Base-by-base conservation (phyloP, 495 filamentous ascomycete genomes). In the Penicillium angulare region DNA sequence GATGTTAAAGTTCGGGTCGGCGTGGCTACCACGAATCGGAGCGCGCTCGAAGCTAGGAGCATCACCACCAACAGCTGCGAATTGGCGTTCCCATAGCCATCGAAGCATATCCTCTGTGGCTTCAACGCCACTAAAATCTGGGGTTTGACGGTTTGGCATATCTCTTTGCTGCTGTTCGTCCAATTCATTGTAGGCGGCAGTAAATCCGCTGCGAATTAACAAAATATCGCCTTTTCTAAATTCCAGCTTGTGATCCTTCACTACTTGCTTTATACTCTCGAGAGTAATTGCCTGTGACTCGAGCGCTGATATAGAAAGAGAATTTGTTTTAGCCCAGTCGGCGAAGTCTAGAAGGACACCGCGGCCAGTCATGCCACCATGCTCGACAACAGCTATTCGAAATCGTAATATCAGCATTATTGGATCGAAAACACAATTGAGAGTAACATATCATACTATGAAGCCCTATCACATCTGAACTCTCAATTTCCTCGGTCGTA, bases 401-500 rank as follows among this genome's bases (percentile, higher is more conserved):
- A 43, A 56, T 29, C 21, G n/a, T n/a, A n/a, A 15, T 13, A 21
- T n/a, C 17, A 41, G n/a, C 20, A 16, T 24, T 21, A 33, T 20
- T 49, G 26, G 45, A 26, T 40, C 8, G 9, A n/a, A 29, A 9
- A 32, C 7, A 0, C 6, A 18, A 15, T 31, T 32, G 7, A 13
- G 23, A 16, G 13, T 21, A 24, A 31, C 16, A 21, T 15, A 17
- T 26, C 60, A 23, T 61, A 82, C 79, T 72, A 26, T 69, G 61
- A 38, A 66, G 47, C 7, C 66, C 65, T 22, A 66, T 63, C 2
- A 54, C 51, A 43, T 59, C 47, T 0, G 62, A 74, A 16, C 57
- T 66, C 18, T 84, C 75, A 38, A 87, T 82, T 17, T 85, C 76
- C 3, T 76, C 67, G 47, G 70, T 59, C 0, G 77, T 80, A 13